These are phyloP conservation scores for Sclerospora graminicola DNA, from an alignment of 352 stramenopile genomes.

Conservation along the genomic window DNA sequence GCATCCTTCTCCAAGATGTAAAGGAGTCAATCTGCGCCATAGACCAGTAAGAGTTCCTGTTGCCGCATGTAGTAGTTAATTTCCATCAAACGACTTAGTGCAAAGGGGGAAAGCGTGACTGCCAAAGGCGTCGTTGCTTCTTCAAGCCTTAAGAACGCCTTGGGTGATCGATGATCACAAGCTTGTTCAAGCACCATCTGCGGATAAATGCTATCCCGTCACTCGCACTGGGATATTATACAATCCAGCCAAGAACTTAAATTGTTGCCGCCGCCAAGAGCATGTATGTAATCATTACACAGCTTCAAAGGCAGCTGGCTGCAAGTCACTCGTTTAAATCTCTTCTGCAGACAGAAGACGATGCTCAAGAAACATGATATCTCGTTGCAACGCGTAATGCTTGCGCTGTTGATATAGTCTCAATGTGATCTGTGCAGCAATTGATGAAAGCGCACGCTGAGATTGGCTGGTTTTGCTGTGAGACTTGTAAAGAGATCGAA, in stretches of 20 bases:
- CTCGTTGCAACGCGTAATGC: conserved; percentile 37
- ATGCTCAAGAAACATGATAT: conserved; percentile 56
- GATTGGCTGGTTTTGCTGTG: conserved; percentile 6
- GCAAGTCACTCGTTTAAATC: conserved; percentile 8
- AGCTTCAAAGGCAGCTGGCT: conserved; percentile 21
- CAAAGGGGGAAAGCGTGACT: conserved; percentile 41
- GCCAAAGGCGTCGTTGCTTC: conserved; percentile 14
- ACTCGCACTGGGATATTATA: conserved; percentile 19
- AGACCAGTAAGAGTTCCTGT: conserved; percentile 2
- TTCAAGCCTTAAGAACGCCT: conserved; percentile 30
- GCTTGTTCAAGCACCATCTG: conserved; percentile 31
- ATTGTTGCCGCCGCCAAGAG: background rate
- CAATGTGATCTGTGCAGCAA: conserved; percentile 33
- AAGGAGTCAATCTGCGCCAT: conserved; percentile 41
- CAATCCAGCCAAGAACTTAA: conserved; percentile 22
- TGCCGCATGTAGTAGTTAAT: conserved; percentile 23
- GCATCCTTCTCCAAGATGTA: conserved; percentile 57
- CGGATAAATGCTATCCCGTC: conserved; percentile 11
- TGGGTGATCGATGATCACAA: conserved; percentile 34
- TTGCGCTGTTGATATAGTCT: conserved; percentile 50
- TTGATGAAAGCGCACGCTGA: conserved; percentile 28
- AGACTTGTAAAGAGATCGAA: conserved; percentile 20
- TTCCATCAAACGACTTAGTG: conserved; percentile 40
- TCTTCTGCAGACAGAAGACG: conserved; percentile 25
- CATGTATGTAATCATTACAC: background rate